These are phyloP conservation scores for Podaxis sp. DNA, from an alignment of 768 basidiomycete genomes.

Conservation along the genomic window DNA sequence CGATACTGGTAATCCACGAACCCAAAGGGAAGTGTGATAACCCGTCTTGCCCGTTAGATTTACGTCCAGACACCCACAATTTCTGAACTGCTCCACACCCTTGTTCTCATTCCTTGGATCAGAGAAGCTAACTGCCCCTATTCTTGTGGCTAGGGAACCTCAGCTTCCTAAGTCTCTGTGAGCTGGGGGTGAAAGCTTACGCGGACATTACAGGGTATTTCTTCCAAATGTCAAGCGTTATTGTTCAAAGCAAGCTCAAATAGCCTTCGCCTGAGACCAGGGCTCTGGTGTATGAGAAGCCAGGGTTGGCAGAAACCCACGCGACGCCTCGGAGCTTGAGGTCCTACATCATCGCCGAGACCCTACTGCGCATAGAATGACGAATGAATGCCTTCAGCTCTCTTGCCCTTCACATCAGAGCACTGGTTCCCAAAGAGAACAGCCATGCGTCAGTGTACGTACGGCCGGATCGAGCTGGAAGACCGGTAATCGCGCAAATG, in stretches of 20 bases:
- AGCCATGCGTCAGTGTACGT: background rate
- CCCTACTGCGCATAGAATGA: background rate
- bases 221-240: background rate
- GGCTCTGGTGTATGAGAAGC: background rate
- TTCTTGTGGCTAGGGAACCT: too few species aligned
- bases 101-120: too few species aligned
- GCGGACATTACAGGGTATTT: too few species aligned
- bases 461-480: background rate
- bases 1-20: too few species aligned
- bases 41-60: too few species aligned
- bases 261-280: background rate
- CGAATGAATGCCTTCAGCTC: background rate
- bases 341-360: background rate
- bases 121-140: too few species aligned
- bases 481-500: background rate
- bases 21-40: too few species aligned
- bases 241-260: background rate
- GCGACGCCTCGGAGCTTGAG: background rate
- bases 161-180: too few species aligned
- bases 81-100: too few species aligned
- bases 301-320: background rate
- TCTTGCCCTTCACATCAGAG: background rate
- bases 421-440: background rate
- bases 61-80: too few species aligned
- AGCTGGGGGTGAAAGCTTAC: too few species aligned